A percentile compares a stretch with the other conserved stretches of the same genome.
Conservation (phyloP, 148 eudicot genomes). For the Rhododendron ovatum region DNA sequence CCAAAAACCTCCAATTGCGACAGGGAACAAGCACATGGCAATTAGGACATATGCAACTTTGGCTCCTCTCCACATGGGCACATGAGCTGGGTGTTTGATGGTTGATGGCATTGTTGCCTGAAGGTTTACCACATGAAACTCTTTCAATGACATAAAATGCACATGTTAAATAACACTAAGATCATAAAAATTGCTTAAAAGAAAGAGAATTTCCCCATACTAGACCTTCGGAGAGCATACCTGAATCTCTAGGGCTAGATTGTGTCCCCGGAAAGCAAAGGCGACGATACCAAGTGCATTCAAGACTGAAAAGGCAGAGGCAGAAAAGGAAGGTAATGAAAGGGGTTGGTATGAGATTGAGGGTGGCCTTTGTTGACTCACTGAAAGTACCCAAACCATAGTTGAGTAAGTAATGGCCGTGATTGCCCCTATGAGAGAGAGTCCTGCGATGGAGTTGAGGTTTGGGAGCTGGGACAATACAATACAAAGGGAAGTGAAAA, state of each 20-base stretch:
- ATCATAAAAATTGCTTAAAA: background rate
- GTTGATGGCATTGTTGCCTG: slow-evolving; percentile 99
- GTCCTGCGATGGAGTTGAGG: slow-evolving; percentile 94
- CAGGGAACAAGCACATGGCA: slow-evolving; percentile 88
- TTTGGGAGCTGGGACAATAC: slow-evolving; percentile 93
- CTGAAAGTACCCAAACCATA: slow-evolving; percentile 95
- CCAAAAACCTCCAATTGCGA: slow-evolving; percentile 98
- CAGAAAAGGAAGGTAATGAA: slow-evolving; percentile 55
- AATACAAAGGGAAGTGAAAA: slow-evolving; percentile 88
- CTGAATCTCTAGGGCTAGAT: slow-evolving; percentile 93
- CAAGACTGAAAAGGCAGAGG: slow-evolving; percentile 65
- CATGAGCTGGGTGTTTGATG: slow-evolving; percentile 96
- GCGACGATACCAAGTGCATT: slow-evolving; percentile 97
- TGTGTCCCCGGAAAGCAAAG: slow-evolving; percentile 94
- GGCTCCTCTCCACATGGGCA: slow-evolving; percentile 99
- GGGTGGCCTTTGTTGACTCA: slow-evolving; percentile 76
- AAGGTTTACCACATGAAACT: background rate
- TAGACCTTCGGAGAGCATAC: slow-evolving; percentile 22
- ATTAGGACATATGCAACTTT: slow-evolving; percentile 90
- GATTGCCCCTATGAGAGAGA: slow-evolving; percentile 91
- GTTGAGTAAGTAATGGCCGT: slow-evolving; percentile 93
- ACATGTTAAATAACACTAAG: background rate
- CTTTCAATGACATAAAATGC: background rate
- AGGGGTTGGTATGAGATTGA: slow-evolving; percentile 67
- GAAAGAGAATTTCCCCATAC: background rate